Conservation (phyloP, 371 early-diverging fungal species). For the Nematocida minor region DNA sequence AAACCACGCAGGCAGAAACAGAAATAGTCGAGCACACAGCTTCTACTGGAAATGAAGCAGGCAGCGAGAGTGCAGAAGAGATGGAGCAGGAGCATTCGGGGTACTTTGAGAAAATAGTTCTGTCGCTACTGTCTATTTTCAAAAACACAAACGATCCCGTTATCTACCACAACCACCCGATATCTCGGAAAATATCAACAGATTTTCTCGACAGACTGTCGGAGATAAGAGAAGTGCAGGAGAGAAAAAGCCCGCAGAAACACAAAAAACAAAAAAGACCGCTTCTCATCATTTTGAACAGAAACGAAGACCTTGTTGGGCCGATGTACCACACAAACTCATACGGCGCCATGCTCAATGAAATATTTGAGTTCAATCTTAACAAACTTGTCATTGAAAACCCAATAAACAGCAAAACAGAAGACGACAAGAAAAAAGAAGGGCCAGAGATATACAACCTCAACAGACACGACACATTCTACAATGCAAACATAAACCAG, state of each 20-base stretch:
- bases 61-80: background rate
- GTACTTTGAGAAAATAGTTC: background rate
- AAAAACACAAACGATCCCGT: background rate
- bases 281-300: conserved; percentile 80
- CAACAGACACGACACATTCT: conserved; percentile 78
- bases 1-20: background rate
- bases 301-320: conserved; percentile 83
- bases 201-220: background rate
- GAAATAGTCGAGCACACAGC: background rate
- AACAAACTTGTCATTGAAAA: conserved; percentile 70
- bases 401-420: conserved; percentile 27
- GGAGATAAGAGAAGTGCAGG: background rate
- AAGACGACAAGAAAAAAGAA: conserved; percentile 65
- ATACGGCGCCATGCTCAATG: conserved; percentile 87
- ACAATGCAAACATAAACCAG: conserved; percentile 78
- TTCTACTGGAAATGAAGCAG: background rate
- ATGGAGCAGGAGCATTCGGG: background rate
- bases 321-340: conserved; percentile 93
- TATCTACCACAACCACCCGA: background rate
- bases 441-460: conserved; percentile 82
- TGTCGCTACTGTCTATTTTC: background rate
- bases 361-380: conserved; percentile 79
- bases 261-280: conserved; percentile 54
- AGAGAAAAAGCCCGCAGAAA: background rate
- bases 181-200: background rate